These are phyloP conservation scores for Stephania yunnanensis DNA, from an alignment of 164 flowering plant species.

Conservation along the genomic window DNA sequence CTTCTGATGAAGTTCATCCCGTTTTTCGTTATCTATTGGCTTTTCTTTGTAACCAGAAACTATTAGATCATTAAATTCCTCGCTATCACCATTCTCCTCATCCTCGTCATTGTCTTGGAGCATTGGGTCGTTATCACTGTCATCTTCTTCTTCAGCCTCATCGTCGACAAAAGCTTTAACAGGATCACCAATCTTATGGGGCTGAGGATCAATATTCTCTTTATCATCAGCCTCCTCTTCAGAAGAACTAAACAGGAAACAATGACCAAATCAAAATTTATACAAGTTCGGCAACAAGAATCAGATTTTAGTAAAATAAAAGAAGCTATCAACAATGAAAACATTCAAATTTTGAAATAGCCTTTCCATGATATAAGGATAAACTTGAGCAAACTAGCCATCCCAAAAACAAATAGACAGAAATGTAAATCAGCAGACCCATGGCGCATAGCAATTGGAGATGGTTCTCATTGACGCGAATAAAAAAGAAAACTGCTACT, in stretches of 20 bases:
- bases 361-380: no score
- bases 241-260: conserved; percentile 40
- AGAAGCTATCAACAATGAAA: no score
- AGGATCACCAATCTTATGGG: conserved; percentile 45
- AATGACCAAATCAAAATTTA: not conserved
- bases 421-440: not conserved
- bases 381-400: no score
- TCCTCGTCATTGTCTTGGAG: conserved; percentile 65
- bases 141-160: conserved; percentile 93
- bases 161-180: conserved; percentile 86
- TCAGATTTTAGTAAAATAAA: not conserved
- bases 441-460: not conserved
- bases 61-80: conserved; percentile 69
- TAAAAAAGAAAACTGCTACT: not conserved
- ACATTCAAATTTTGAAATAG: no score
- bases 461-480: not conserved
- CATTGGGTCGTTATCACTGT: conserved; percentile 66
- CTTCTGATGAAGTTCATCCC: conserved; percentile 80
- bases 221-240: conserved; percentile 72
- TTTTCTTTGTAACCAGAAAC: conserved; percentile 60
- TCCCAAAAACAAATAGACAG: no score
- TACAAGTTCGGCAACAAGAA: not conserved
- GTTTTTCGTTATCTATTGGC: conserved; percentile 55
- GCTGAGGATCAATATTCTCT: conserved; percentile 58
- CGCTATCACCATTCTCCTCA: conserved; percentile 47